phyloP scores from a whole-genome alignment of 495 filamentous ascomycete species.

The Neurospora cerealis region DNA sequence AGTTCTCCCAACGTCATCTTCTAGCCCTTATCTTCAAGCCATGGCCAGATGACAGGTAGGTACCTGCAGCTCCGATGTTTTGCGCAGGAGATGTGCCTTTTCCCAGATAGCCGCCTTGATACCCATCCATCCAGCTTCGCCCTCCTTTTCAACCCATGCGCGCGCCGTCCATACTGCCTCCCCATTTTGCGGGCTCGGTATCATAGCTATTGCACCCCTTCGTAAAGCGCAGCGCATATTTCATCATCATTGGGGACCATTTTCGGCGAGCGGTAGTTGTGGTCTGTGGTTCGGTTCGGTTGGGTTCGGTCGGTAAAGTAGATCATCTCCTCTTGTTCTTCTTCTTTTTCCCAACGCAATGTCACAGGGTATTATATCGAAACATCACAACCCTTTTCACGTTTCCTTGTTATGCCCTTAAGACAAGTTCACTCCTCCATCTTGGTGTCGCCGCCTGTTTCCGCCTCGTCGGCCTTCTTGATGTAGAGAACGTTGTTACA shows the following conservation, averaged over 20 bases:
- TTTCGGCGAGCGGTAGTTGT: not conserved
- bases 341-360: not conserved
- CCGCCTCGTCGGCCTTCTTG: conserved; percentile 51
- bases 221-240: not conserved
- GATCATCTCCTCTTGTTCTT: not conserved
- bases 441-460: conserved; percentile 38
- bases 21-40: too few relatives aligned
- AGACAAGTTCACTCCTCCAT: conserved; percentile 56
- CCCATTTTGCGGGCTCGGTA: not conserved
- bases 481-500: conserved; percentile 90
- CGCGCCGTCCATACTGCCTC: not conserved
- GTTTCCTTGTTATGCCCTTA: too few relatives aligned
- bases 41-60: not conserved
- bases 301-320: not conserved
- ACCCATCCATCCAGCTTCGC: too few relatives aligned
- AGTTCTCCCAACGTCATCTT: not conserved
- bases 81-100: too few relatives aligned
- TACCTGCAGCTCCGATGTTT: too few relatives aligned
- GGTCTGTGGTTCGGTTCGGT: not conserved
- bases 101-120: too few relatives aligned
- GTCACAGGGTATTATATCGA: not conserved
- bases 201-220: not conserved
- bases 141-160: too few relatives aligned
- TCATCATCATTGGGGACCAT: not conserved
- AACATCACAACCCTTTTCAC: not conserved